These are phyloP conservation scores for Cercospora sesami DNA, from an alignment of 2,329 filamentous ascomycete species.

Conservation along the genomic window DNA sequence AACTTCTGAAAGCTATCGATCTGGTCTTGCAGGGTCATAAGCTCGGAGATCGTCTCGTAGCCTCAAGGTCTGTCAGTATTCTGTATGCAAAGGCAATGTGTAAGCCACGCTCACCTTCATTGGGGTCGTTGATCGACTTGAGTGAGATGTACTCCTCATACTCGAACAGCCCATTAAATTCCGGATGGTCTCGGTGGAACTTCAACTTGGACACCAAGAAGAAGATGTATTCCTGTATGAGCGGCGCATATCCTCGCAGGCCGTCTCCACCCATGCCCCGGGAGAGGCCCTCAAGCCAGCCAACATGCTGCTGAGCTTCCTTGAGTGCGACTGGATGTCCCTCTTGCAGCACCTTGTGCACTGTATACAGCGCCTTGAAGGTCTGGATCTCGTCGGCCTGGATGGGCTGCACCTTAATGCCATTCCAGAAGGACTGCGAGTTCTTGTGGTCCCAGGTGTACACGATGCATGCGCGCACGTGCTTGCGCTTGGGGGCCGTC, in stretches of 20 bases:
- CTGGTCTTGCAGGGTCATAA: constrained; percentile 96
- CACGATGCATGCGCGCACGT: constrained; percentile 96
- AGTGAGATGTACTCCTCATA: constrained; percentile 98
- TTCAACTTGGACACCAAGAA: constrained; percentile 90
- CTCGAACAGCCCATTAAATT: constrained; percentile 98
- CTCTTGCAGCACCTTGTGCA: constrained; percentile 97
- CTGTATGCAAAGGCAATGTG: background rate
- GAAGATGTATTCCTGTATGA: constrained; percentile 96
- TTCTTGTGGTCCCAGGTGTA: constrained; percentile 99
- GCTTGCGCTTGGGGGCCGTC: constrained; percentile 76
- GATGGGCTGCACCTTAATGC: constrained; percentile 99
- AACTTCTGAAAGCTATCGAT: constrained; percentile 98
- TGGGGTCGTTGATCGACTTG: constrained; percentile 97
- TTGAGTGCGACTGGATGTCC: constrained; percentile 84
- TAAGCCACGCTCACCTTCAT: constrained; percentile 58
- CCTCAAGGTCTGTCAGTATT: constrained; percentile 49
- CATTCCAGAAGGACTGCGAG: constrained; percentile 91
- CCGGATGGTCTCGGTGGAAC: constrained; percentile 95
- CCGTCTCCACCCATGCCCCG: constrained; percentile 77
- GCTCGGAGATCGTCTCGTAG: constrained; percentile 90
- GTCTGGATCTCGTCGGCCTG: constrained; percentile 97
- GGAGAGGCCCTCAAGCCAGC: constrained; percentile 90
- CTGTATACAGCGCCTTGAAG: constrained; percentile 95
- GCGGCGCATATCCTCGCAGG: constrained; percentile 69
- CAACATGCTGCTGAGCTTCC: constrained; percentile 83